Conservation (phyloP, 331 rosid species). For the Quercus lobata region DNA sequence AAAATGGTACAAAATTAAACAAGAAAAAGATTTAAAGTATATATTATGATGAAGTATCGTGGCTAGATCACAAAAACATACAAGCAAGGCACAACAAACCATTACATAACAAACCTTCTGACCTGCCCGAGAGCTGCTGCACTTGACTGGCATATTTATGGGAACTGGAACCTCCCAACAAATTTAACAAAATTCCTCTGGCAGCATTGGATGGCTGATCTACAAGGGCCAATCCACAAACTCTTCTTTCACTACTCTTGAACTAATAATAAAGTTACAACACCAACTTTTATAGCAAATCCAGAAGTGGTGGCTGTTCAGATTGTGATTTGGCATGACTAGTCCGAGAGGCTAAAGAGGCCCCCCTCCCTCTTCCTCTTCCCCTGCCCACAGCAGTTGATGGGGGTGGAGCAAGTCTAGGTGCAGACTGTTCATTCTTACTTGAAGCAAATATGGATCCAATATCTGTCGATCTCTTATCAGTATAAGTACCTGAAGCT, state of each 20-base stretch:
- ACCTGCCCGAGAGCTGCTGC: conserved; percentile 27
- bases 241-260: conserved; percentile 15
- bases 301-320: conserved; percentile 79
- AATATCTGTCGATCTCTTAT: conserved; percentile 52
- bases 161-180: conserved; percentile 26
- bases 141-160: conserved; percentile 25
- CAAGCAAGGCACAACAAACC: conserved; percentile 42
- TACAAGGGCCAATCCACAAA: conserved; percentile 30
- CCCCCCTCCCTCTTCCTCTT: conserved; percentile 83
- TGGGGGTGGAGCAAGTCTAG: conserved; percentile 92
- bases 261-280: not conserved
- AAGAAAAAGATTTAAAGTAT: not conserved
- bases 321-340: conserved; percentile 49
- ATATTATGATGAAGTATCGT: conserved; percentile 33
- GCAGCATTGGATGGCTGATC: conserved; percentile 28
- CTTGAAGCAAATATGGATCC: conserved; percentile 80
- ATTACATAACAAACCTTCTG: conserved; percentile 34
- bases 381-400: conserved; percentile 82
- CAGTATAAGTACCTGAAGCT: conserved; percentile 34
- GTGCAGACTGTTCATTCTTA: conserved; percentile 66
- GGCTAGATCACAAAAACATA: conserved; percentile 37
- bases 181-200: conserved; percentile 34
- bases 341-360: conserved; percentile 38
- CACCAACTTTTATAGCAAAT: conserved; percentile 60
- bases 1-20: conserved; percentile 18